Conservation (phyloP, 345 rosid species). For the Lagerstroemia speciosa region DNA sequence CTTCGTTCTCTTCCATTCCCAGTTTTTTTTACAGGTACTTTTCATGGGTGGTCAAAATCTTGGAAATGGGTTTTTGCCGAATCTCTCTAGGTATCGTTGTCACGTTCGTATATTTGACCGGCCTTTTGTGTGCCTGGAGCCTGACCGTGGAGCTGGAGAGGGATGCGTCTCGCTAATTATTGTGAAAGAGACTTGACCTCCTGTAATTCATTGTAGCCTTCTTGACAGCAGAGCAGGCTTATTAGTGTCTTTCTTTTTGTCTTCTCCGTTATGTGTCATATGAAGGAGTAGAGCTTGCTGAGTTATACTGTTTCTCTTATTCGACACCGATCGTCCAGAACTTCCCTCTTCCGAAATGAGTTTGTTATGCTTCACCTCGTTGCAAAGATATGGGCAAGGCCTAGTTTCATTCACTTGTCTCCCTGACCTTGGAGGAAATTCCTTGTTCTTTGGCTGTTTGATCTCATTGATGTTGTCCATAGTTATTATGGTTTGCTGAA, state of each 20-base stretch:
- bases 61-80: not conserved
- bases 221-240: not conserved
- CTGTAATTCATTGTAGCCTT: not conserved
- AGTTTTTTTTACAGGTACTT: constrained; percentile 2
- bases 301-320: too few species aligned
- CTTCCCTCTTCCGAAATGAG: too few species aligned
- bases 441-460: too few species aligned
- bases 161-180: not conserved
- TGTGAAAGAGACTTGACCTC: not conserved
- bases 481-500: too few species aligned
- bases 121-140: not conserved
- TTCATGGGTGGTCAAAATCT: not conserved
- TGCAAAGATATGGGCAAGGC: too few species aligned
- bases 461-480: too few species aligned
- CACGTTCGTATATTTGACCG: not conserved
- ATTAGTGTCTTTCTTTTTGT: not conserved
- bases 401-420: too few species aligned
- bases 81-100: not conserved
- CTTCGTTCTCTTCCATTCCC: not conserved
- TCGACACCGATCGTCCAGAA: too few species aligned
- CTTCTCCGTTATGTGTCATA: too few species aligned
- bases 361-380: too few species aligned
- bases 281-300: too few species aligned
- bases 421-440: too few species aligned
- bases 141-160: not conserved